These are phyloP conservation scores for Sicyos edulis DNA, from an alignment of 306 rosid genomes.

Conservation along the genomic window DNA sequence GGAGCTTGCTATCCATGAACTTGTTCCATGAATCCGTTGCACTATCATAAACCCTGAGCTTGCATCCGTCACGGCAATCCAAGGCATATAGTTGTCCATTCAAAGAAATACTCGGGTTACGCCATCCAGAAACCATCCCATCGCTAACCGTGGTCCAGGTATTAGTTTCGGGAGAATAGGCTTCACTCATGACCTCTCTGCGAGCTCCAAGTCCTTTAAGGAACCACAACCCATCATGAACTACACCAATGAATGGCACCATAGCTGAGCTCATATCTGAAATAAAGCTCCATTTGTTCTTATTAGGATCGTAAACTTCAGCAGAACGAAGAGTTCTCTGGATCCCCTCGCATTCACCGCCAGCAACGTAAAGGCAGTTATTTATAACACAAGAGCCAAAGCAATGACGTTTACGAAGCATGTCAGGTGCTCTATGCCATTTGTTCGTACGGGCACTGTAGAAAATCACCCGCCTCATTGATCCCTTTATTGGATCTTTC, in stretches of 20 bases:
- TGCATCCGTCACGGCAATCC: conserved; percentile 94
- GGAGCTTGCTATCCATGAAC: conserved; percentile 94
- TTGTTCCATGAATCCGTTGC: conserved; percentile 82
- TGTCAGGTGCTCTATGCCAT: conserved; percentile 97
- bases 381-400: conserved; percentile 94
- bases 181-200: conserved; percentile 86
- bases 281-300: conserved; percentile 80
- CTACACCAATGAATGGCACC: conserved; percentile 97
- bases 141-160: conserved; percentile 72
- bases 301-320: conserved; percentile 88
- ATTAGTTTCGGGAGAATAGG: conserved; percentile 82
- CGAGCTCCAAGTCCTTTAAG: conserved; percentile 89
- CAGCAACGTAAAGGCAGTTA: conserved; percentile 94
- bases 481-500: conserved; percentile 78
- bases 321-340: conserved; percentile 96
- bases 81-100: conserved; percentile 80
- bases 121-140: conserved; percentile 91
- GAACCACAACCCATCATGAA: conserved; percentile 84
- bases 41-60: conserved; percentile 76
- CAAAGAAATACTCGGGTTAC: conserved; percentile 87
- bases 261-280: conserved; percentile 93
- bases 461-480: conserved; percentile 97
- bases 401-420: conserved; percentile 91
- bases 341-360: conserved; percentile 98
- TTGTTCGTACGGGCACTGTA: conserved; percentile 89